Base-by-base conservation (phyloP, 2,329 filamentous ascomycete genomes). In the Aureobasidium namibiae region DNA sequence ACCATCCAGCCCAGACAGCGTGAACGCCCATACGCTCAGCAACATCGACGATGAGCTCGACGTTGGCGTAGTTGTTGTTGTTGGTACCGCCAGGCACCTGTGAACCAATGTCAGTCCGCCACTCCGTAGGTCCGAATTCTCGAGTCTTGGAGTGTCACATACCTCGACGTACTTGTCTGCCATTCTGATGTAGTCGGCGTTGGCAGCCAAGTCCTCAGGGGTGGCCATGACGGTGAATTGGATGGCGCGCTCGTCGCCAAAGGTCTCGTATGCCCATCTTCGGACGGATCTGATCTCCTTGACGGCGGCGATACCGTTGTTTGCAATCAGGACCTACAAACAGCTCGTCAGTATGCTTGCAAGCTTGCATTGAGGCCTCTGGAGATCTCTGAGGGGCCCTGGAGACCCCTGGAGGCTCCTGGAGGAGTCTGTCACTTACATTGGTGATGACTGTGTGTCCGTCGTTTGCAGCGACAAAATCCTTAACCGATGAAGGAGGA, bases 61-160 rank as follows among this genome's bases (percentile, higher is more conserved):
- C 94, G 74, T 99, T 99, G 78, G 94, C 94, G 77, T 99, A 99
- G 78, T 99, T 99, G 86, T 99, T 96, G 83, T 99, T 99, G 80
- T 99, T 99, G 63, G 94, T 99, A 72, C 94, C 94, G 71, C 94
- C 94, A 34, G 94, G 94, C 63, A 99, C 92, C 80, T 82, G 68
- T 63, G 64, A 18, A 6, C 33, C 21, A 60, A 11, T 60, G 41
- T 42, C 48, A 57, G 60, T 56, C 52, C 58, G 60, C 42, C 31
- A 41, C 38, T 53, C 38, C 16, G 38, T 31, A 18, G 29, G 31
- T 21, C 33, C 42, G 41, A 39, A 18, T 45, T 11, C 39, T 56
- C 52, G 52, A 56, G 52, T 56, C 39, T 45, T 42, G n/a, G 29
- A 11, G 9, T 10, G 41, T 23, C 56, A 67, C 77, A 56, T 73